phyloP scores from a whole-genome alignment of 2,329 filamentous ascomycete species.

The Beauveria sp. region DNA sequence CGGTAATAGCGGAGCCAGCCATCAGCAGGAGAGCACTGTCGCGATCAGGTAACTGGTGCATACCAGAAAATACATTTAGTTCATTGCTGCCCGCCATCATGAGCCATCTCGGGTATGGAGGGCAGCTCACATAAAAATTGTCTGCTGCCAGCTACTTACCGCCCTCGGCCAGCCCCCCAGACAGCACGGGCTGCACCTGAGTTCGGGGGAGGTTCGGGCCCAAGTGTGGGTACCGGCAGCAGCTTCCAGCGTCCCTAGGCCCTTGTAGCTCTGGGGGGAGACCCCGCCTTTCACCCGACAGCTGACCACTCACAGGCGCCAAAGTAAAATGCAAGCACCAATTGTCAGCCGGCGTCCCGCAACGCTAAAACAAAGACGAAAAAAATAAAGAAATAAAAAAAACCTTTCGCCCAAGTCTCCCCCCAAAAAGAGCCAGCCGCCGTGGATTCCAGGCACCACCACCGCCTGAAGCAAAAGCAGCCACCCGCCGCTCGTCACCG shows the following conservation, averaged over 20 bases:
- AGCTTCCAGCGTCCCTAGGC: conserved; percentile 2
- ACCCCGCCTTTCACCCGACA: not conserved
- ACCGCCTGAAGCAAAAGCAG: not conserved
- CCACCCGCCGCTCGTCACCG: not conserved
- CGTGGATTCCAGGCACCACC: conserved; percentile 4
- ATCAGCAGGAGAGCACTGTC: too few species aligned
- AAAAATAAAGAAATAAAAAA: not conserved
- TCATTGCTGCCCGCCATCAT: too few species aligned
- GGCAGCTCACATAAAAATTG: too few species aligned
- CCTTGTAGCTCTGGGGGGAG: not conserved
- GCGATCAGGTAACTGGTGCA: too few species aligned
- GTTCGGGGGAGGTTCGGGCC: not conserved
- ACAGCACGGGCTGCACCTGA: not conserved
- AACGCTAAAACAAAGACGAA: not conserved
- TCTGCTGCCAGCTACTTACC: not conserved
- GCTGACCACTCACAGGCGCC: not conserved
- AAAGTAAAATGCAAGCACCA: not conserved
- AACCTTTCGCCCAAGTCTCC: not conserved
- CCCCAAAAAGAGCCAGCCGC: not conserved
- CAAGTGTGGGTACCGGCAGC: not conserved
- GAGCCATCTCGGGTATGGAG: too few species aligned
- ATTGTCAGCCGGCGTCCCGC: not conserved
- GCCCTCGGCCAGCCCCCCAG: not conserved
- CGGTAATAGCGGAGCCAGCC: not conserved
- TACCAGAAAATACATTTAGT: too few species aligned